Evolutionary conservation across 257 asterid species (phyloP).

Genomic region (Jaltomata sinuosa): DNA sequence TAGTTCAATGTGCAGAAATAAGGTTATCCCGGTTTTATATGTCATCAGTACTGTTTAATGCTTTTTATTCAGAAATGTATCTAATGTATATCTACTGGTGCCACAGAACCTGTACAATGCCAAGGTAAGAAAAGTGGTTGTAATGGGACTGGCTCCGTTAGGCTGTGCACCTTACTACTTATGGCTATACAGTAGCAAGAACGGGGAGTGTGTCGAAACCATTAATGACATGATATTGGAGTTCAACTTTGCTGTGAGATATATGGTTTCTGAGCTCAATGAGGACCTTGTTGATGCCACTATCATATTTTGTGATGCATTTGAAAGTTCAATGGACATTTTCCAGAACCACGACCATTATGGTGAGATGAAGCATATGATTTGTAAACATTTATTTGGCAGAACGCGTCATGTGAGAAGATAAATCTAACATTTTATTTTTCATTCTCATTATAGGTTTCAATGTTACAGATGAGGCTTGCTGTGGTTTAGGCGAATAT

Average conservation of each 20-base stretch:
- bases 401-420: background rate
- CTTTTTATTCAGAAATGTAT: background rate
- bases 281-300: slow-evolving; percentile 50
- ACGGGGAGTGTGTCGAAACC: slow-evolving; percentile 52
- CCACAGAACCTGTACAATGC: slow-evolving; percentile 71
- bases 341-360: slow-evolving; percentile 49
- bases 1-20: background rate
- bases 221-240: slow-evolving; percentile 72
- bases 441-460: slow-evolving; percentile 39
- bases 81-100: background rate
- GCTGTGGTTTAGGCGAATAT: slow-evolving; percentile 84
- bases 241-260: slow-evolving; percentile 71
- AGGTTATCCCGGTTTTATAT: background rate
- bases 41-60: background rate
- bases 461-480: slow-evolving; percentile 60
- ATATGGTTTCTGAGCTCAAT: slow-evolving; percentile 56
- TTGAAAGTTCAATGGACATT: slow-evolving; percentile 81
- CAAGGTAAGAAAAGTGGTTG: slow-evolving; percentile 67
- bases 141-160: slow-evolving; percentile 90
- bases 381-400: background rate
- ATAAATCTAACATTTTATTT: background rate
- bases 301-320: slow-evolving; percentile 79
- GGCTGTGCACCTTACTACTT: slow-evolving; percentile 86
- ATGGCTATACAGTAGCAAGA: slow-evolving; percentile 43
- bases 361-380: slow-evolving; percentile 42